Conservation (phyloP, 2,329 filamentous ascomycete species). For the Calonectria henricotiae region DNA sequence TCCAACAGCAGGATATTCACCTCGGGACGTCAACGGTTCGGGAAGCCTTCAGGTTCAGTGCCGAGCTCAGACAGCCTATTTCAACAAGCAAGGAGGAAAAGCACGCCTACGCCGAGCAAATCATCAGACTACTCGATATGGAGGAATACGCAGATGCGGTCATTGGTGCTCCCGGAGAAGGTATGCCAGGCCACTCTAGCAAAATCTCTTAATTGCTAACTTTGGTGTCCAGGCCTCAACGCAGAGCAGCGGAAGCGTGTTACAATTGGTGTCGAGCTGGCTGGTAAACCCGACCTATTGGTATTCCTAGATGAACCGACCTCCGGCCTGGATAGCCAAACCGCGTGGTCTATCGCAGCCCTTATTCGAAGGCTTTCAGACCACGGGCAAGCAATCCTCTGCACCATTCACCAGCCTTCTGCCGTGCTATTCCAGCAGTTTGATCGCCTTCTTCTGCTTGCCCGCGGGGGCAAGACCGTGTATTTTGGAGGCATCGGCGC, state of each 20-base stretch:
- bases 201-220: background rate
- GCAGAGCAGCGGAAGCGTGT: constrained; percentile 76
- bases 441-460: constrained; percentile 76
- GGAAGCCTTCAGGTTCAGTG: constrained; percentile 70
- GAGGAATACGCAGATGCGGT: constrained; percentile 77
- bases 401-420: constrained; percentile 71
- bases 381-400: constrained; percentile 69
- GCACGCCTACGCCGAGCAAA: constrained; percentile 74
- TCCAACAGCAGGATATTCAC: constrained; percentile 75
- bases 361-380: constrained; percentile 76
- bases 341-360: constrained; percentile 75
- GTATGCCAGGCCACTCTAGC: background rate
- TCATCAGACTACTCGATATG: constrained; percentile 79
- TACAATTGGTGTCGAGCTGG: constrained; percentile 74
- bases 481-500: constrained; percentile 80
- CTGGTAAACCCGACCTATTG: constrained; percentile 71
- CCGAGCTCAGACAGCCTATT: constrained; percentile 71
- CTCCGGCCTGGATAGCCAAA: constrained; percentile 75
- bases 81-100: constrained; percentile 72
- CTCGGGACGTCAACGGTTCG: constrained; percentile 70
- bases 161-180: constrained; percentile 75
- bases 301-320: constrained; percentile 77
- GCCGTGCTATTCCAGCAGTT: constrained; percentile 71
- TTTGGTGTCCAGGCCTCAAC: constrained; percentile 64
- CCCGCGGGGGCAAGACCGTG: constrained; percentile 76